Conservation (phyloP, 805 yeast species). For the Danielozyma ontarioensis region DNA sequence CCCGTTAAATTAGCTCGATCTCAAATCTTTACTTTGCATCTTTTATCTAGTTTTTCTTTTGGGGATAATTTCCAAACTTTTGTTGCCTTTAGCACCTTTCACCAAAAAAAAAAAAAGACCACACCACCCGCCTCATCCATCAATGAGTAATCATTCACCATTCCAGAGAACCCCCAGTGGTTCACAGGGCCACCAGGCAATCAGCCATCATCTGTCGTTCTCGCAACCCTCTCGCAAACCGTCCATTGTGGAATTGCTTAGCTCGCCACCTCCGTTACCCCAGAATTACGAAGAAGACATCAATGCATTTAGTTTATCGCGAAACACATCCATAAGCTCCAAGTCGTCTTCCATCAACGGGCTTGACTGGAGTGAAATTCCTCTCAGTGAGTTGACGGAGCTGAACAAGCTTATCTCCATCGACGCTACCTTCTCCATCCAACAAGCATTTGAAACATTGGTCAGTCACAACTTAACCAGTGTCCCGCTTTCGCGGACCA, state of each 20-base stretch:
- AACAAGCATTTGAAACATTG: conserved; percentile 80
- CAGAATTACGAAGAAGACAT: conserved; percentile 33
- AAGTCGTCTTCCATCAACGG: conserved; percentile 12
- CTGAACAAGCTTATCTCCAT: conserved; percentile 70
- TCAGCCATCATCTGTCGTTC: too few relatives aligned
- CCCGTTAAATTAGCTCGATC: too few relatives aligned
- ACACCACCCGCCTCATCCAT: too few relatives aligned
- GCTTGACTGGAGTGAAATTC: conserved; percentile 69
- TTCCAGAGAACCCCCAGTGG: not conserved
- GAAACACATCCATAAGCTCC: conserved; percentile 28
- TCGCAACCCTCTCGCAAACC: conserved; percentile 46
- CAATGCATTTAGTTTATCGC: conserved; percentile 33
- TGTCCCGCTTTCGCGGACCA: conserved; percentile 58
- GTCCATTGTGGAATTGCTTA: conserved; percentile 68
- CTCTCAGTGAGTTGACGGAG: conserved; percentile 70
- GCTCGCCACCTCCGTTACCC: conserved; percentile 71
- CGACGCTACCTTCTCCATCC: conserved; percentile 66
- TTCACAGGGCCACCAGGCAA: conserved; percentile 2
- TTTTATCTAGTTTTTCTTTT: too few relatives aligned
- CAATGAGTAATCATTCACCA: not conserved
- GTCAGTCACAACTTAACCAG: conserved; percentile 72
- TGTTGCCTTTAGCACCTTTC: too few relatives aligned
- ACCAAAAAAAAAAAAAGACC: too few relatives aligned
- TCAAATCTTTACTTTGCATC: too few relatives aligned
- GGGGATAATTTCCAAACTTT: too few relatives aligned